Evolutionary conservation across 805 yeast species (phyloP).

Genomic region (Candida sakaeoensis): DNA sequence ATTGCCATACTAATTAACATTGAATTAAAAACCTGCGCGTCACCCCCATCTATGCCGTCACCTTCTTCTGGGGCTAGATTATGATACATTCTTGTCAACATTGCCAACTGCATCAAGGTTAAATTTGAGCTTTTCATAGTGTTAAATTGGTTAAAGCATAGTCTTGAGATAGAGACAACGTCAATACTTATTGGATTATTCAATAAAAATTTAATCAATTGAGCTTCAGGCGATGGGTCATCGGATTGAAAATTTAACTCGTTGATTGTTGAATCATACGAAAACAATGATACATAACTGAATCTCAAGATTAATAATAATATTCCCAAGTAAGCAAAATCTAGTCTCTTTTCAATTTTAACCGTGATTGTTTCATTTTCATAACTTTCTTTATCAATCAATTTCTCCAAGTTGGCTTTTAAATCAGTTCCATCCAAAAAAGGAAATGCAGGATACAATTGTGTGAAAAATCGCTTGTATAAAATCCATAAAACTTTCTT

Average conservation of each 20-base stretch:
- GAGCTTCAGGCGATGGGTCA: constrained; percentile 23
- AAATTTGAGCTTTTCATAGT: constrained; percentile 40
- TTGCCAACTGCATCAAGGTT: constrained; percentile 51
- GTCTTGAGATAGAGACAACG: constrained; percentile 26
- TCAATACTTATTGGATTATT: constrained; percentile 29
- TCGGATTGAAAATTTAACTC: constrained; percentile 20
- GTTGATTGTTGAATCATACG: constrained; percentile 24
- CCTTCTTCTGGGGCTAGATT: constrained; percentile 52
- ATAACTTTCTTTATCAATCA: constrained; percentile 11
- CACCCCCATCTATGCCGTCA: constrained; percentile 56
- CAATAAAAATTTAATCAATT: constrained; percentile 23
- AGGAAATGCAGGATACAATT: constrained; percentile 44
- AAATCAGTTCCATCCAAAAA: constrained; percentile 36
- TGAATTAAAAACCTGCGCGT: constrained; percentile 52
- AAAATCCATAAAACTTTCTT: constrained; percentile 34
- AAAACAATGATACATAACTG: constrained; percentile 30
- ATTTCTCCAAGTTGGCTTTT: constrained; percentile 13
- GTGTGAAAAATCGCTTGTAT: constrained; percentile 38
- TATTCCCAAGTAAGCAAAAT: constrained; percentile 31
- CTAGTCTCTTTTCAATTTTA: constrained; percentile 24
- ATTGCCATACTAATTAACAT: constrained; percentile 64
- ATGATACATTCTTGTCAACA: constrained; percentile 49
- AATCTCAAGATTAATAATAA: constrained; percentile 31
- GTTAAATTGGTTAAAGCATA: constrained; percentile 35
- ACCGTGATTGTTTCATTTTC: constrained; percentile 22